Conservation (phyloP, 495 filamentous ascomycete species). For the Penicillium bovifimosum region DNA sequence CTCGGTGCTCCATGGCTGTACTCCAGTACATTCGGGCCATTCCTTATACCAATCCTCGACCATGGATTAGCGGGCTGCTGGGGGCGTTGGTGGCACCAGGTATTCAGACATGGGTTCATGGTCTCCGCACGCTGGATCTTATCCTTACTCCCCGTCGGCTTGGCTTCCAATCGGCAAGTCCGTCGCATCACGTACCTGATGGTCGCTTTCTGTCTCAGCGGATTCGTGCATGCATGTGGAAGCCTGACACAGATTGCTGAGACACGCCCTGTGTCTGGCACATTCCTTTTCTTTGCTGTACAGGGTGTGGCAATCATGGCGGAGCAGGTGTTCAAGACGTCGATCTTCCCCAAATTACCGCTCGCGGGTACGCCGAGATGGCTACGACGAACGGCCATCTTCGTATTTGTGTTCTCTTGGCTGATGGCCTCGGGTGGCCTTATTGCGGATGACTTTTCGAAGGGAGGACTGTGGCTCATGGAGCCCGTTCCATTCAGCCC, state of each 20-base stretch:
- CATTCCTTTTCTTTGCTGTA: conserved; percentile 53
- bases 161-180: conserved; percentile 10
- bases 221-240: conserved; percentile 54
- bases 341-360: conserved; percentile 23
- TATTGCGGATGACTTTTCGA: conserved; percentile 57
- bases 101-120: conserved; percentile 69
- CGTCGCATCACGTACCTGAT: conserved; percentile 29
- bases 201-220: conserved; percentile 55
- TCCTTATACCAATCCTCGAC: conserved; percentile 49
- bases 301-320: conserved; percentile 51
- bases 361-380: conserved; percentile 26
- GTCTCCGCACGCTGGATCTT: conserved; percentile 49
- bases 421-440: conserved; percentile 48
- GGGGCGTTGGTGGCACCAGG: conserved; percentile 86
- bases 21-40: conserved; percentile 56
- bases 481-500: conserved; percentile 65
- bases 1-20: conserved; percentile 61
- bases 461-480: conserved; percentile 57
- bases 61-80: conserved; percentile 71
- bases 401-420: conserved; percentile 51
- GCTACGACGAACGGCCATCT: conserved; percentile 45
- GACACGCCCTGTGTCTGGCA: conserved; percentile 35
- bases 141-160: conserved; percentile 25
- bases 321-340: conserved; percentile 35
- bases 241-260: conserved; percentile 47